A percentile compares a stretch with the other conserved stretches of the same genome.
Evolutionary conservation across 164 flowering plant species (phyloP).

Genomic region (Annona squamosa): DNA sequence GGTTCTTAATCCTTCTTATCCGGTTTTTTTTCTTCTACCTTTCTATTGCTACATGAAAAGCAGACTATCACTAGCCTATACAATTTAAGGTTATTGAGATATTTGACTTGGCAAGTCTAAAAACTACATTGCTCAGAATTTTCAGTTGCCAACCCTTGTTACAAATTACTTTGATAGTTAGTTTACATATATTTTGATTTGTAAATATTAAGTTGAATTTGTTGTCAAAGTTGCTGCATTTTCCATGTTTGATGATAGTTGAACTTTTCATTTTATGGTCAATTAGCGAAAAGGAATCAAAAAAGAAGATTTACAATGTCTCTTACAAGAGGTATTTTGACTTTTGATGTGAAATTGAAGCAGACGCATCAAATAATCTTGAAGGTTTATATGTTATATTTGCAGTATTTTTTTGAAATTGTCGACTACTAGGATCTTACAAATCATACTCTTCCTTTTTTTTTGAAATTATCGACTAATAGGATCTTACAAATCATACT

Average conservation of each 20-base stretch:
- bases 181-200: too few relatives aligned
- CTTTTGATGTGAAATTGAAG: constrained; percentile 92
- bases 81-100: too few relatives aligned
- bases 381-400: constrained; percentile 50
- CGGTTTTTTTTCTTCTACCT: background rate
- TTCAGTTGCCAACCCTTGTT: too few relatives aligned
- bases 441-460: constrained; percentile 5
- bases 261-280: background rate
- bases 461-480: background rate
- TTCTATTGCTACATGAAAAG: background rate
- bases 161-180: too few relatives aligned
- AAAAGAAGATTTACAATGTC: constrained; percentile 85
- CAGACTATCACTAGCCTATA: background rate
- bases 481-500: background rate
- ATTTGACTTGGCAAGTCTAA: background rate
- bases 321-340: constrained; percentile 95
- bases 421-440: background rate
- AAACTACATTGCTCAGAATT: background rate
- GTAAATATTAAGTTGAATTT: too few relatives aligned
- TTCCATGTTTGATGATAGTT: too few relatives aligned
- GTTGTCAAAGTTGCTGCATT: background rate
- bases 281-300: constrained; percentile 81
- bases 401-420: background rate
- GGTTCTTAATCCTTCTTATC: background rate
- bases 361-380: constrained; percentile 86